phyloP scores from a whole-genome alignment of 768 basidiomycete species.

The Rhodotorula paludigena region DNA sequence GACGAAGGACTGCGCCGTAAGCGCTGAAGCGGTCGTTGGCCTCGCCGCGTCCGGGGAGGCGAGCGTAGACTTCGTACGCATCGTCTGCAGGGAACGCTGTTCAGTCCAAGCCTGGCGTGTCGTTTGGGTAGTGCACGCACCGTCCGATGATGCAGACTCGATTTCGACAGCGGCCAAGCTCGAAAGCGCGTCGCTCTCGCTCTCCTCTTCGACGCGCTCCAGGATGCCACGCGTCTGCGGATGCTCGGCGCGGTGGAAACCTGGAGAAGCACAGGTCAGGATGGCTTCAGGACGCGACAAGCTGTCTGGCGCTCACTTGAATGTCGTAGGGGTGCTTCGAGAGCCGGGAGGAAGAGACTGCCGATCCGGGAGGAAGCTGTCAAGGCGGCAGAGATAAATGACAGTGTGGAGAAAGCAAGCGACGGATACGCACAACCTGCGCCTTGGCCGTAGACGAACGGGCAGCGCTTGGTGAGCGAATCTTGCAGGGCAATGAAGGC shows the following conservation, averaged over 20 bases:
- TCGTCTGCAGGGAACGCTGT: not conserved
- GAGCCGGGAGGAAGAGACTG: conserved; percentile 6
- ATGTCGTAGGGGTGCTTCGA: not conserved
- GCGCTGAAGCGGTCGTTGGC: conserved; percentile 25
- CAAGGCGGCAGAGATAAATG: too few species aligned
- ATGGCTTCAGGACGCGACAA: too few species aligned
- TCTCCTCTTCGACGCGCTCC: not conserved
- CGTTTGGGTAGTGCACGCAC: not conserved
- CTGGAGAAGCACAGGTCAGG: too few species aligned
- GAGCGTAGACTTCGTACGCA: not conserved
- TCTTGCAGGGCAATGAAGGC: conserved; percentile 71
- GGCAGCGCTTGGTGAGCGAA: conserved; percentile 53
- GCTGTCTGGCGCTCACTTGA: too few species aligned
- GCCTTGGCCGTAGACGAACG: conserved; percentile 12
- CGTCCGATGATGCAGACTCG: not conserved
- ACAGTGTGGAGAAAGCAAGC: not conserved
- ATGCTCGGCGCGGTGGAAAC: too few species aligned
- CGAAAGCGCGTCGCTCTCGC: not conserved
- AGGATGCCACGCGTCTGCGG: too few species aligned
- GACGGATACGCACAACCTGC: not conserved
- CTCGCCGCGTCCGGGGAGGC: not conserved
- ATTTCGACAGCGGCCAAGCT: not conserved
- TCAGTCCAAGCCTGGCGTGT: not conserved
- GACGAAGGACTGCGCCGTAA: conserved; percentile 13
- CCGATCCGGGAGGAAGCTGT: not conserved